Evolutionary conservation across 179 eudicot species (phyloP), one percentile per base, ranked within the genome.

Genomic region (Spergularia azorica): DNA sequence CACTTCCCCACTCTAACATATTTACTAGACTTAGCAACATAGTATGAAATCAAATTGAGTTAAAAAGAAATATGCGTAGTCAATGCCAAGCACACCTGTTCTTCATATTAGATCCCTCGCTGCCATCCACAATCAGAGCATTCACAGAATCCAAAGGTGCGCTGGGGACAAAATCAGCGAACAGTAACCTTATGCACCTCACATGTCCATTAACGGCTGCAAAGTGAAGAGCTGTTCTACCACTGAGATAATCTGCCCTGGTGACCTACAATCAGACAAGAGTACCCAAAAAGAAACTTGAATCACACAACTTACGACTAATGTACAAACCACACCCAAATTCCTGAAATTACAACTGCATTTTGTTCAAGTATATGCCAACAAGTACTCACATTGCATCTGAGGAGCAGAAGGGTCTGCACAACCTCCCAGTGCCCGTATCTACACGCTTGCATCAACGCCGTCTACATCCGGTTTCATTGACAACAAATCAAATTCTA

Each of bases 401-500:
- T 83, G 79, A 84, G 90, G 43, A 95, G 90, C 77, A 91, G 82
- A 73, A 93, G 93, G 39, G 92, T 90, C 77, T 92, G 97, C 79
- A 89, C 99, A 87, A 93, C 98, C 86, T 93, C 98, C 98, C 98
- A 95, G 67, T 95, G 98, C 58, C 98, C 98, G 51, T 91, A 91
- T 81, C 93, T 86, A 89, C 98, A 91, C 1, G 97, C 98, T 90
- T 95, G 98, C 98, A 95, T 95, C 85, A 95, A 81, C n/a, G 97
- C 97, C 79, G 98, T 95, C 98, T 95, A 56, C 76, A 57, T 18
- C 39, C 48, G 10, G 65, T 63, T 74, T 62, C 81, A 82, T 77
- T 2, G 43, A 20, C 39, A 66, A 79, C 5, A 46, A 76, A 4
- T 67, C 21, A 70, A 57, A 65, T 46, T 65, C 10, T 58, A 55